These are phyloP conservation scores for Trypanosoma grayi DNA, from an alignment of 208 protist species.

Conservation along the genomic window DNA sequence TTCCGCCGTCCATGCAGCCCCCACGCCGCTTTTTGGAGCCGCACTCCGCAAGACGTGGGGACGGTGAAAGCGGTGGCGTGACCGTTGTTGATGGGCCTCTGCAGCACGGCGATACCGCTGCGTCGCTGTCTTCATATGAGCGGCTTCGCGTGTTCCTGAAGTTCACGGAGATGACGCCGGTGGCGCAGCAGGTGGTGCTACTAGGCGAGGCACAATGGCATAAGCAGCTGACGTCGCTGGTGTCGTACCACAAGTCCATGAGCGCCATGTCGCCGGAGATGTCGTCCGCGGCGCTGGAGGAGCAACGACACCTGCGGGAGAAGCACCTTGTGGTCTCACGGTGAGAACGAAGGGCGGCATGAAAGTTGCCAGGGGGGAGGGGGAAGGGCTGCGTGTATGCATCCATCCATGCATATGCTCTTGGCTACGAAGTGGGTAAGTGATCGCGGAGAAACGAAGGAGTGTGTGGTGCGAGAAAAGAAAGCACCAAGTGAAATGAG, in stretches of 20 bases:
- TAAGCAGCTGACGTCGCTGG: conserved; percentile 41
- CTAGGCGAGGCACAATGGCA: conserved; percentile 32
- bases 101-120: neutral
- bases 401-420: conserved; percentile 19
- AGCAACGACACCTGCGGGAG: conserved; percentile 37
- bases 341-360: neutral
- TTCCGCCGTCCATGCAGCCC: conserved; percentile 62
- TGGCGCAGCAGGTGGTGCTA: conserved; percentile 32
- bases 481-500: neutral
- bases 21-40: conserved; percentile 53
- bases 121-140: conserved; percentile 21
- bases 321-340: conserved; percentile 24
- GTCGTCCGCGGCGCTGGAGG: conserved; percentile 11
- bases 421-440: too few species aligned
- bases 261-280: conserved; percentile 12
- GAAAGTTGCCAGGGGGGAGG: too few species aligned
- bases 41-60: neutral
- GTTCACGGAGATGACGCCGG: conserved; percentile 28
- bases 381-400: conserved; percentile 22
- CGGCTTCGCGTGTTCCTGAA: conserved; percentile 44
- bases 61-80: neutral
- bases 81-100: neutral
- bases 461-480: neutral
- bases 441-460: too few species aligned
- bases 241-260: conserved; percentile 40